Base-by-base conservation (phyloP, 2,329 filamentous ascomycete species). In the Xylariaceae sp. region DNA sequence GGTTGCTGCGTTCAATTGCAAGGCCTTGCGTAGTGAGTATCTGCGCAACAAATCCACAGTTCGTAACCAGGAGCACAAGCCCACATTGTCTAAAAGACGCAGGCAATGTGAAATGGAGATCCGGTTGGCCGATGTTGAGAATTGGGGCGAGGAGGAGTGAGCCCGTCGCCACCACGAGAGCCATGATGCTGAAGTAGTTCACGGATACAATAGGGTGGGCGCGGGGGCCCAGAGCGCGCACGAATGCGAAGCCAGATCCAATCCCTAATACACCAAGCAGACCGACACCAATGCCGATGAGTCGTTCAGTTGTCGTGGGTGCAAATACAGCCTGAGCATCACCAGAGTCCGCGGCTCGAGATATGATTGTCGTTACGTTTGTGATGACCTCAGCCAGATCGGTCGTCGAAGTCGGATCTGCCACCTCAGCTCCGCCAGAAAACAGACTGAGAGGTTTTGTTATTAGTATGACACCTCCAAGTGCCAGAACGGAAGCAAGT, bases 121-220 rank as follows among this genome's bases (percentile, higher is more conserved):
- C 72, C 60, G 43, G 74, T 65, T n/a, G 66, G 35, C 41, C 49
- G 18, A 53, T 43, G 14, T 52, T n/a, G n/a, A 55, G 38, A 32
- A 45, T 42, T 15, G 78, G 73, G 0, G 71, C 73, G 5, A 75
- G 74, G 1, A 74, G 70, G 56, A 95, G 79, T 30, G 80, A 80
- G 1, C 81, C 58, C 2, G 77, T 64, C 39, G 84, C 85, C 42
- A 95, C 82, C 2, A 90, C 59, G 0, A 82, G 85, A 59, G 85
- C 88, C 71, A 81, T 85, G 0, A 75, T 72, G 3, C 83, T 82
- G 62, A 96, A 95, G 68, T 91, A 95, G 61, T 89, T 95, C 48
- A 95, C 89, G 2, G 82, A 87, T 49, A 95, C 83, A n/a, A 96
- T 74, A 0, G 90, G 82, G 63, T 95, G 89, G 0, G 87, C 86